These are phyloP conservation scores for Microglena sp. DNA, from an alignment of 139 green algal species.

Conservation along the genomic window DNA sequence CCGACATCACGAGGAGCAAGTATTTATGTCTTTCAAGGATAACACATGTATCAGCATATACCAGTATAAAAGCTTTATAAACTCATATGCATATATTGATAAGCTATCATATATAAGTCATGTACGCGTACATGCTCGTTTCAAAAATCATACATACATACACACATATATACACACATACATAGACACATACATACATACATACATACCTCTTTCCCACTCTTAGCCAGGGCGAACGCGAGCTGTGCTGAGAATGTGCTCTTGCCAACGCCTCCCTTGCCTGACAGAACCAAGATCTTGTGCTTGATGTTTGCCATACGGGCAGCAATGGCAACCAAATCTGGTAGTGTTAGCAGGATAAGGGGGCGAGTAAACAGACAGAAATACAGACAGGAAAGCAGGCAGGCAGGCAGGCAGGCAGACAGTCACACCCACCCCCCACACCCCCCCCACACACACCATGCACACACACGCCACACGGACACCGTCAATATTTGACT, in stretches of 20 bases:
- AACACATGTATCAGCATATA: too few species aligned
- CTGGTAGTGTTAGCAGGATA: slow-evolving; percentile 16
- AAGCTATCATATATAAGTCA: not conserved
- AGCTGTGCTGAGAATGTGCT: slow-evolving; percentile 90
- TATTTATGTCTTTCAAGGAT: too few species aligned
- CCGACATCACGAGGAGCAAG: too few species aligned
- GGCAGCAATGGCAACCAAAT: slow-evolving; percentile 62
- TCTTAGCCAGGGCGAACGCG: slow-evolving; percentile 68
- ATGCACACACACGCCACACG: not conserved
- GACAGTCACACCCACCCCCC: not conserved
- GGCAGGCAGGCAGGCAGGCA: too few species aligned
- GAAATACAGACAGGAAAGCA: too few species aligned
- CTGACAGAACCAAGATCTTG: slow-evolving; percentile 91
- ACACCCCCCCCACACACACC: not conserved
- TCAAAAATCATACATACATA: not conserved
- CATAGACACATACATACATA: not conserved
- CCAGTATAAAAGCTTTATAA: too few species aligned
- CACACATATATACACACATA: not conserved
- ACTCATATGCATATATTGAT: not conserved
- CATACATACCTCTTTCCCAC: slow-evolving; percentile 46
- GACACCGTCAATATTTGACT: too few species aligned
- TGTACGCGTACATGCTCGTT: not conserved
- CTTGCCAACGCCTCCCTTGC: slow-evolving; percentile 98
- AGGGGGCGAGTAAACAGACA: not conserved
- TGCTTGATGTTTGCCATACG: slow-evolving; percentile 72